These are phyloP conservation scores for Suillus brevipes DNA, from an alignment of 768 basidiomycete genomes.

Conservation along the genomic window DNA sequence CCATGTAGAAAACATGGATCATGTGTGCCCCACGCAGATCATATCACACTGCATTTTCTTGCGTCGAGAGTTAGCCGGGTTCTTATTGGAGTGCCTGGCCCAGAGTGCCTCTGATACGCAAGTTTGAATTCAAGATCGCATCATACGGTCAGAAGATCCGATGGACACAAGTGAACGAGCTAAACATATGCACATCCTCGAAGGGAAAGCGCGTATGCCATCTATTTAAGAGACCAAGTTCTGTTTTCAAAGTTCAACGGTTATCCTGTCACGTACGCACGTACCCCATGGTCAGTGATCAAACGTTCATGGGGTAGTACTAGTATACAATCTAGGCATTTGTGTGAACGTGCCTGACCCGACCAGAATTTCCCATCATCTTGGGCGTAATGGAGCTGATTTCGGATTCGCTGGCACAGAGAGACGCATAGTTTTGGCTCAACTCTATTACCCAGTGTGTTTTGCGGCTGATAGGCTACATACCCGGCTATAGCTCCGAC, in stretches of 20 bases:
- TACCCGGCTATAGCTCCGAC: neutral
- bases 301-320: neutral
- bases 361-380: neutral
- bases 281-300: neutral
- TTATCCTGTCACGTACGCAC: neutral
- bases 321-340: neutral
- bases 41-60: neutral
- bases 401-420: neutral
- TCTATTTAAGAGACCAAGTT: neutral
- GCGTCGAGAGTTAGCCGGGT: neutral
- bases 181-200: neutral
- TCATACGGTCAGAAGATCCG: neutral
- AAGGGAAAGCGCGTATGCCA: neutral
- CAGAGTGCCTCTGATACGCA: neutral
- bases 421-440: neutral
- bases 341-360: neutral
- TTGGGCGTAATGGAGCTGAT: neutral
- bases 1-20: neutral
- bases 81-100: neutral
- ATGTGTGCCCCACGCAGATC: neutral
- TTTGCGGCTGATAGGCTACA: neutral
- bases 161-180: neutral
- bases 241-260: neutral
- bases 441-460: neutral
- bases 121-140: neutral